These are phyloP conservation scores for Boletus sp. DNA, from an alignment of 768 basidiomycete species.

Conservation along the genomic window DNA sequence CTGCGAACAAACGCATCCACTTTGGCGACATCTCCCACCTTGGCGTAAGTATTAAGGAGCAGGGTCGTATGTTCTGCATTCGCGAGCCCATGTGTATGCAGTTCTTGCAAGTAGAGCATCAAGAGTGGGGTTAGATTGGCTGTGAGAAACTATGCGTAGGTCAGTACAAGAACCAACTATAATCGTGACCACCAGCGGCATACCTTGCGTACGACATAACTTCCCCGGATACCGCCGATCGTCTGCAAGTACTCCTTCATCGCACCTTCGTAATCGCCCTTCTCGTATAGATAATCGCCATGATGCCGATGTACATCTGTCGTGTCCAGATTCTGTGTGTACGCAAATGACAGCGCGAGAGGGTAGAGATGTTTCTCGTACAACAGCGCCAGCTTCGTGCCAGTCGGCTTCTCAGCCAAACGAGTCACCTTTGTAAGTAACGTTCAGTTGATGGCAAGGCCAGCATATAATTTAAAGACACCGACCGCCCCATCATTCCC, in stretches of 20 bases:
- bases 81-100: constrained; percentile 85
- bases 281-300: constrained; percentile 87
- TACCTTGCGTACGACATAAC: constrained; percentile 97
- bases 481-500: constrained; percentile 75
- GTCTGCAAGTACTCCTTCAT: constrained; percentile 93
- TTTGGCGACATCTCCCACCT: constrained; percentile 85
- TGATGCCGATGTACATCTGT: constrained; percentile 89
- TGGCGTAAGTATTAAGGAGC: constrained; percentile 95
- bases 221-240: constrained; percentile 84
- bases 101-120: constrained; percentile 92
- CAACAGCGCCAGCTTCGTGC: constrained; percentile 81
- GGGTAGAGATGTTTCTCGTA: constrained; percentile 76
- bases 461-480: neutral
- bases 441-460: neutral
- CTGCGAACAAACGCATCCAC: constrained; percentile 92
- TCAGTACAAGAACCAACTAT: constrained; percentile 2
- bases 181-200: neutral
- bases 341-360: constrained; percentile 79
- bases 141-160: constrained; percentile 73
- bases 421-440: constrained; percentile 48
- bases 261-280: constrained; percentile 89
- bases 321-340: constrained; percentile 74
- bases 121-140: constrained; percentile 95
- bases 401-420: constrained; percentile 75
- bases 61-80: constrained; percentile 97